These are phyloP conservation scores for Trichoderma hamatum DNA, from an alignment of 2,329 filamentous ascomycete species.

Conservation along the genomic window DNA sequence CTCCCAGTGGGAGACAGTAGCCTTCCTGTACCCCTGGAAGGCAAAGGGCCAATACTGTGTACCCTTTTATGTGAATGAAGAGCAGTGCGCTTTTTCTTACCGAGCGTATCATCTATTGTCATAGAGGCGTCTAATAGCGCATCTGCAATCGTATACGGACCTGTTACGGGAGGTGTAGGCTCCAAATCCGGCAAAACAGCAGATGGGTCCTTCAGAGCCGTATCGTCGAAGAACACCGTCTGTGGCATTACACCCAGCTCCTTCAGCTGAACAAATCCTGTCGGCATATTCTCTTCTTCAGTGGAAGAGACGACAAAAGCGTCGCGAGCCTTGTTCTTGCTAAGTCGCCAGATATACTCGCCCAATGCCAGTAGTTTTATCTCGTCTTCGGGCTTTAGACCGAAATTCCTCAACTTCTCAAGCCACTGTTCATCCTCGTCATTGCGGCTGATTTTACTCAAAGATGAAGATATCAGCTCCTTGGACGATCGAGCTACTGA, in stretches of 20 bases:
- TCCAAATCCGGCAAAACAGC: conserved; percentile 41
- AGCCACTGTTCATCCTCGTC: conserved; percentile 96
- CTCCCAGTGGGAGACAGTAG: conserved; percentile 39
- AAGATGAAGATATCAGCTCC: conserved; percentile 58
- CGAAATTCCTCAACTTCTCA: conserved; percentile 79
- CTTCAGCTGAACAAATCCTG: conserved; percentile 67
- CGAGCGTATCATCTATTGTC: conserved; percentile 72
- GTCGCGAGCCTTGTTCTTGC: conserved; percentile 68
- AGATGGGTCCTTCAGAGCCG: conserved; percentile 52
- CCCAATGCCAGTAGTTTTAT: conserved; percentile 82
- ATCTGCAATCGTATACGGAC: conserved; percentile 80
- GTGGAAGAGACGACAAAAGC: conserved; percentile 32
- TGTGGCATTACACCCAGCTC: conserved; percentile 78
- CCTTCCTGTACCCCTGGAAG: conserved; percentile 33
- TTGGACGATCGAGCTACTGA: conserved; percentile 58
- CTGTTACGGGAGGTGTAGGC: conserved; percentile 36
- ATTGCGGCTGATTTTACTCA: conserved; percentile 71
- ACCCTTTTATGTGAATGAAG: conserved; percentile 55
- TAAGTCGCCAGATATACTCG: conserved; percentile 89
- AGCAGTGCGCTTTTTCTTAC: conserved; percentile 56
- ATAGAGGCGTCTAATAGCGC: conserved; percentile 90
- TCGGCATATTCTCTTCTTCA: conserved; percentile 40
- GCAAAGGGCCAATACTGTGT: conserved; percentile 41
- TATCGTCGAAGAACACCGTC: conserved; percentile 90
- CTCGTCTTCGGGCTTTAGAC: conserved; percentile 81